Conservation (phyloP, 2,329 filamentous ascomycete species). For the Sporothrix brasiliensis region DNA sequence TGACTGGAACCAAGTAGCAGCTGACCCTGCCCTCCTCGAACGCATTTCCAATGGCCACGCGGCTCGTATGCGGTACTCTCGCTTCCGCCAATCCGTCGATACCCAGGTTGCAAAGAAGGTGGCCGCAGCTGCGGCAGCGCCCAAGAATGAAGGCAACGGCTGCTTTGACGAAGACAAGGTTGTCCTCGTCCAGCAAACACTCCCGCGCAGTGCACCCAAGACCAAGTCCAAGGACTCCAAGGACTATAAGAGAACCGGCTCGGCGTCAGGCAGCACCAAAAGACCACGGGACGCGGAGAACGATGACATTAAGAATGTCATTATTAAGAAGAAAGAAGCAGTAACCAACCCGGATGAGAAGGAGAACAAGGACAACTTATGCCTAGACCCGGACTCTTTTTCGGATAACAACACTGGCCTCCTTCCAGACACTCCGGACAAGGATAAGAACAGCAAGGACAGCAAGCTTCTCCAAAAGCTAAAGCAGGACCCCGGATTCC, state of each 20-base stretch:
- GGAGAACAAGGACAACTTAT: conserved; percentile 41
- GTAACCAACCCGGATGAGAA: background rate
- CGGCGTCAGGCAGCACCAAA: conserved; percentile 38
- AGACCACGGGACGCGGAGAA: background rate
- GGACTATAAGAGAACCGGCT: conserved; percentile 52
- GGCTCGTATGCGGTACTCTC: conserved; percentile 62
- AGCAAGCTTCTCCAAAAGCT: background rate
- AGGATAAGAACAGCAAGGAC: background rate
- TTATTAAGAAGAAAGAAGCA: background rate
- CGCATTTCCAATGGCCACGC: conserved; percentile 63
- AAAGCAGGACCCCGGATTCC: background rate
- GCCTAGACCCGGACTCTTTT: background rate
- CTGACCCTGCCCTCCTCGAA: conserved; percentile 56
- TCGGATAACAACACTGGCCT: background rate
- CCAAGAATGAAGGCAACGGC: background rate
- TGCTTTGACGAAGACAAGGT: background rate
- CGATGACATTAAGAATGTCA: background rate
- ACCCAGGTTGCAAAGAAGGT: conserved; percentile 7
- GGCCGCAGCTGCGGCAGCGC: background rate
- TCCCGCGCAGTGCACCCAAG: background rate
- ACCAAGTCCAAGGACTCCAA: conserved; percentile 45
- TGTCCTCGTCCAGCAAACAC: background rate
- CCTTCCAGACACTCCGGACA: background rate
- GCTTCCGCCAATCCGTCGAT: conserved; percentile 53
- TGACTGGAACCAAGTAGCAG: conserved; percentile 61